phyloP scores from a whole-genome alignment of 2,329 filamentous ascomycete genomes.

The Neopestalotiopsis sp. region DNA sequence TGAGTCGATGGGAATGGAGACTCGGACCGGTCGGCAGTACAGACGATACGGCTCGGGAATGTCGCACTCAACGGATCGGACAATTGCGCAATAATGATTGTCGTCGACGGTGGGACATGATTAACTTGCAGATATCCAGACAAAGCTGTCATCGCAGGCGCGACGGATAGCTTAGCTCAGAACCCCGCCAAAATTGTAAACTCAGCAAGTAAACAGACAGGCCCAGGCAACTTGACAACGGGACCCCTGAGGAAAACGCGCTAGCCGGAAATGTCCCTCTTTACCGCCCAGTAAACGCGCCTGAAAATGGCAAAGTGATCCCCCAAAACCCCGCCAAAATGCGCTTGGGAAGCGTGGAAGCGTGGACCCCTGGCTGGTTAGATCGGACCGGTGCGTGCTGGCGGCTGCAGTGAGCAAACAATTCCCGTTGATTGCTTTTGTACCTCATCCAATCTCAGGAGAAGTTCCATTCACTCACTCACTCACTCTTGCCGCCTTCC shows the following conservation, averaged over 20 bases:
- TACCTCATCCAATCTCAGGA: conserved; percentile 2
- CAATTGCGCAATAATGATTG: neutral
- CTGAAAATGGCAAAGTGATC: neutral
- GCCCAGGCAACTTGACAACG: neutral
- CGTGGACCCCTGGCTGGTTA: neutral
- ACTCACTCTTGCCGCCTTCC: neutral
- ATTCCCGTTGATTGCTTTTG: neutral
- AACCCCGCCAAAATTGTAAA: neutral
- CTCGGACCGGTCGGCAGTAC: neutral
- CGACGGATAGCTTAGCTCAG: neutral
- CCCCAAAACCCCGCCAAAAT: neutral
- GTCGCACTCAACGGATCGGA: neutral
- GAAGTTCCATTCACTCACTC: neutral
- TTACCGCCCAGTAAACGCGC: neutral
- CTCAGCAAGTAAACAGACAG: neutral
- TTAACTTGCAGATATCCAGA: neutral
- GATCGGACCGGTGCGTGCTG: neutral
- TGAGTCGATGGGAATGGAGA: neutral
- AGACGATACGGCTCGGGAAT: neutral
- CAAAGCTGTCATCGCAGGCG: neutral
- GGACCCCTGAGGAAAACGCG: neutral
- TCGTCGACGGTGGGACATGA: neutral
- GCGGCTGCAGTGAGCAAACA: neutral
- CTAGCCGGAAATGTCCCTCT: neutral
- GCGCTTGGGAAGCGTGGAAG: neutral